Percentiles rank a stretch among this genome's conserved stretches.
Evolutionary conservation across 2,329 filamentous ascomycete genomes (phyloP).

Genomic region (Sclerotiophoma versabilis): DNA sequence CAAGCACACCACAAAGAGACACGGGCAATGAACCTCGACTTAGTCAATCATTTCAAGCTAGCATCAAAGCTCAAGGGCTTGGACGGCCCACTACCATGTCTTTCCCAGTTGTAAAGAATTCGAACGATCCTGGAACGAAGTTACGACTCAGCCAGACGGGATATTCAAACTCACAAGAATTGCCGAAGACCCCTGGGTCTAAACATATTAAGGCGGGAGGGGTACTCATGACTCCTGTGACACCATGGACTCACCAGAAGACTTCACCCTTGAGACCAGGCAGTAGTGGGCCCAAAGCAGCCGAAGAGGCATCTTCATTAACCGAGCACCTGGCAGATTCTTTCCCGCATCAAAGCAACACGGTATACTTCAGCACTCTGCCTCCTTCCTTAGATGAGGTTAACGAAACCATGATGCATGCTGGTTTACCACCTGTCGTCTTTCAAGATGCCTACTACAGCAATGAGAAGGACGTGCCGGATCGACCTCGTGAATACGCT

Average conservation of each 20-base stretch:
- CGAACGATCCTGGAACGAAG: conserved; percentile 68
- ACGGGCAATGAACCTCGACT: conserved; percentile 16
- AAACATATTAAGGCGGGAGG: conserved; percentile 27
- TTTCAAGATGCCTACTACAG: conserved; percentile 90
- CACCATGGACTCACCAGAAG: conserved; percentile 46
- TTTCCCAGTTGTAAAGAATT: conserved; percentile 81
- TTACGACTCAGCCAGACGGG: conserved; percentile 71
- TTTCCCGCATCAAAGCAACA: conserved; percentile 26
- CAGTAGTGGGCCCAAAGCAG: conserved; percentile 24
- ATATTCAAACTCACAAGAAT: conserved; percentile 57
- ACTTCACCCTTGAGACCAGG: conserved; percentile 25
- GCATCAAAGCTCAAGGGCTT: conserved; percentile 46
- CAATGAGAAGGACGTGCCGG: conserved; percentile 81
- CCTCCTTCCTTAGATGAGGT: conserved; percentile 59
- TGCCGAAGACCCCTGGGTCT: conserved; percentile 35
- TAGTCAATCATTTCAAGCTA: conserved; percentile 50
- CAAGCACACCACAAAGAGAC: conserved; percentile 3
- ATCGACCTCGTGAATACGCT: conserved; percentile 80
- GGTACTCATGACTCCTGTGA: conserved; percentile 32
- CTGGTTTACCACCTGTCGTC: conserved; percentile 70
- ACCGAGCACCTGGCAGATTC: conserved; percentile 23
- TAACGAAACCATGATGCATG: conserved; percentile 62
- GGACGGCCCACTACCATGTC: conserved; percentile 59
- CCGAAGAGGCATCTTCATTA: conserved; percentile 28
- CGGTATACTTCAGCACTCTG: conserved; percentile 46